Evolutionary conservation across 257 asterid genomes (phyloP).

Genomic region (Vinca minor): DNA sequence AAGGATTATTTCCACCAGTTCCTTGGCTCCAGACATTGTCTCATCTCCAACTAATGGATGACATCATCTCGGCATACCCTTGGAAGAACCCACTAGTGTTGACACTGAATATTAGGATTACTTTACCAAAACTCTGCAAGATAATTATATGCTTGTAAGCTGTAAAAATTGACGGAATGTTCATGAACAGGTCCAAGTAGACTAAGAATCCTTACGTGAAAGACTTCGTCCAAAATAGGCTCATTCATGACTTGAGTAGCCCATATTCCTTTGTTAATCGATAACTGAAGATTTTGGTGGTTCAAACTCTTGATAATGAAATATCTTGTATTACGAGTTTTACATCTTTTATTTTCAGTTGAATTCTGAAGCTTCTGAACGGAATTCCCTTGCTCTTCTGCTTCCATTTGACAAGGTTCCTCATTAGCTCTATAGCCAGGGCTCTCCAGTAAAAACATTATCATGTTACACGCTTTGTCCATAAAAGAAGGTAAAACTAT

Average conservation of each 20-base stretch:
- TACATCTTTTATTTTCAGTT: conserved; percentile 42
- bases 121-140: conserved; percentile 90
- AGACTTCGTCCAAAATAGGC: conserved; percentile 92
- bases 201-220: conserved; percentile 57
- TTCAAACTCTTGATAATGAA: conserved; percentile 92
- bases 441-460: conserved; percentile 32
- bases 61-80: conserved; percentile 97
- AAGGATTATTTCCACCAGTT: conserved; percentile 60
- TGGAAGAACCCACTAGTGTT: conserved; percentile 97
- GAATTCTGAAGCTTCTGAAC: conserved; percentile 43
- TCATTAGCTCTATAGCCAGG: conserved; percentile 39
- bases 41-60: conserved; percentile 80
- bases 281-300: conserved; percentile 75
- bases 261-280: conserved; percentile 82
- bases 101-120: conserved; percentile 92
- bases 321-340: conserved; percentile 48
- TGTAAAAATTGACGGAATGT: not conserved
- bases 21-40: conserved; percentile 82
- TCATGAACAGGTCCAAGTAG: conserved; percentile 11
- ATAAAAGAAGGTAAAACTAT: too few species aligned
- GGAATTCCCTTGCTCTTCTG: conserved; percentile 36
- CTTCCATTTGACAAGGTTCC: conserved; percentile 43
- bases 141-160: conserved; percentile 8
- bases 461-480: not conserved
- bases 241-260: conserved; percentile 98